Evolutionary conservation across 78 protist genomes (phyloP), one percentile per base, ranked within the genome.

Genomic region (Cavenderia fasciculata): DNA sequence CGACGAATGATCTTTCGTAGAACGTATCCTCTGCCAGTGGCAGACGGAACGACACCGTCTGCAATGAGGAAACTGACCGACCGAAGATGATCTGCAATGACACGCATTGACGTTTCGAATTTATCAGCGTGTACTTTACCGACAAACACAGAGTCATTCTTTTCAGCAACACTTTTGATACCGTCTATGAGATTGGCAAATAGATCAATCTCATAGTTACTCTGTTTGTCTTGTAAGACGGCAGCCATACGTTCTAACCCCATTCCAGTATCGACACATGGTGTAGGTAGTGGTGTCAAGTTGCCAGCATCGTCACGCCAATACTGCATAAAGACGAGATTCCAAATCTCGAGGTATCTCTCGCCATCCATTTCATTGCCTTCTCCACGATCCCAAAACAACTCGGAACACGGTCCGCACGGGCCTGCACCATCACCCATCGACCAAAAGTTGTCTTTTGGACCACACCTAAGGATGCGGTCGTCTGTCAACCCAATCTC

Each of bases 201-300:
- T 33, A 61, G 25, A 70, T 92, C 94, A n/a, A 59, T 86, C 23
- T 86, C 94, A 44, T 71, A 94, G 76, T 87, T 92, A 38, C 46
- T 68, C 0, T 19, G 11, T 16, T 31, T 59, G 40, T 70, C 70
- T 62, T 95, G 97, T 10, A 95, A n/a, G 1, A 92, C 94, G 0
- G 86, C 11, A 2, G 96, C 74, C 82, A 95, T 56, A 27, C 97
- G 85, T 84, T 95, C 97, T 21, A 95, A 51, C 5, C 96, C 97
- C 97, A 95, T 95, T 8, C 97, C 97, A 12, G 97, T 95, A 71
- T 95, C 97, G 23, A 95, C 69, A 52, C 87, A 76, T 16, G 90
- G 75, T 2, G 29, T 51, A 10, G 78, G 43, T 34, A 95, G 86
- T 10, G 51, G 71, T 0, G 23, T 51, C 18, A 82, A 18, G n/a